Conservation (phyloP, 208 protist genomes). For the Acanthamoeba lugdunensis region DNA sequence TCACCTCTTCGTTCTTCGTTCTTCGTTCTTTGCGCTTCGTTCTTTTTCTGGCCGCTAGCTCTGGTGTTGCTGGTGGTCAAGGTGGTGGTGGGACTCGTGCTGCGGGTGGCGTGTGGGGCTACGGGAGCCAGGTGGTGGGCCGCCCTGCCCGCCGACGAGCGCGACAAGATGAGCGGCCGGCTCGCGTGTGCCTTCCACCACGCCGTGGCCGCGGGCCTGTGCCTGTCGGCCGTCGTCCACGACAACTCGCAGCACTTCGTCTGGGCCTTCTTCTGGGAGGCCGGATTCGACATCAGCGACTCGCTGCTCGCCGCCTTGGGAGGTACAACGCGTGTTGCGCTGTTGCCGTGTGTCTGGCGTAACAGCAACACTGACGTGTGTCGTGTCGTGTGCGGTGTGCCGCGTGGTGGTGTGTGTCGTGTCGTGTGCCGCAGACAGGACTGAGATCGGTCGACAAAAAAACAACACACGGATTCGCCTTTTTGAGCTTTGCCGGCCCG, state of each 20-base stretch:
- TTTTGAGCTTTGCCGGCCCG: no score
- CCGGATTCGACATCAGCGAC: not conserved
- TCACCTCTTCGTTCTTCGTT: not conserved
- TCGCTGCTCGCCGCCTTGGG: not conserved
- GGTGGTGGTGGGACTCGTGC: not conserved
- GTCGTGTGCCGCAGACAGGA: no score
- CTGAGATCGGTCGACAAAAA: no score
- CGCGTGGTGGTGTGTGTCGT: not conserved
- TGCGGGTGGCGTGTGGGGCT: not conserved
- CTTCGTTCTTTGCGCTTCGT: not conserved
- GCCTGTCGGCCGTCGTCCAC: not conserved
- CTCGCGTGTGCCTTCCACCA: not conserved
- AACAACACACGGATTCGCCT: no score
- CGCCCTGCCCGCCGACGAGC: conserved; percentile 8
- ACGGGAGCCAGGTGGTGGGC: not conserved
- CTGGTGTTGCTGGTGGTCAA: not conserved
- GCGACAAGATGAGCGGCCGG: not conserved
- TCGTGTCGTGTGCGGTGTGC: not conserved
- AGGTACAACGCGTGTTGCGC: not conserved
- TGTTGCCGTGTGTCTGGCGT: no score
- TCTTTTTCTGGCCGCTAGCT: not conserved
- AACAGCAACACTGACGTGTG: not conserved
- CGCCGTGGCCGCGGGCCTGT: not conserved
- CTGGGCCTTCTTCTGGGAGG: conserved; percentile 5
- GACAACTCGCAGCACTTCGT: not conserved